A percentile compares a stretch with the other conserved stretches of the same genome.
Conservation (phyloP, 495 filamentous ascomycete species). For the Penicillium alfredii region DNA sequence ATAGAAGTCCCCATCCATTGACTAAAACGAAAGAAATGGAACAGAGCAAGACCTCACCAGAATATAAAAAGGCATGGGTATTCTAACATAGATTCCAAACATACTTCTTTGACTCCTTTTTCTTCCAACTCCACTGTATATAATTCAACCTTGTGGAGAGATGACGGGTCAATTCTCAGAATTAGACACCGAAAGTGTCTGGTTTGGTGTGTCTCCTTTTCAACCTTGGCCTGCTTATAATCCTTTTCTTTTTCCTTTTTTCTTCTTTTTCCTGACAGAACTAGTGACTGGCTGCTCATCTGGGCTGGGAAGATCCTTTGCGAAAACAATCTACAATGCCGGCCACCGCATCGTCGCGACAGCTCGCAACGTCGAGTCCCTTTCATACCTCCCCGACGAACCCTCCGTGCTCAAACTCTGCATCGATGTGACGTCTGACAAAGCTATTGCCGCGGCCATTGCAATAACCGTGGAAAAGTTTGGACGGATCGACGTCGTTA, state of each 20-base stretch:
- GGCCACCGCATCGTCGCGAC: constrained; percentile 46
- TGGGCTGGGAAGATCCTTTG: constrained; percentile 40
- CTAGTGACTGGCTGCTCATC: constrained; percentile 28
- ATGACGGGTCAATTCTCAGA: not conserved
- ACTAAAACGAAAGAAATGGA: no score
- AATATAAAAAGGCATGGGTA: no score
- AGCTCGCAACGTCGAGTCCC: constrained; percentile 28
- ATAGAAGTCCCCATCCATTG: no score
- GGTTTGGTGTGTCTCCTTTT: constrained; percentile 7
- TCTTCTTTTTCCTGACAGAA: constrained; percentile 1
- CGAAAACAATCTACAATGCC: constrained; percentile 28
- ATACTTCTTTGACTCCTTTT: no score
- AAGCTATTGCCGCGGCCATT: constrained; percentile 20
- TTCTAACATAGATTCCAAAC: no score
- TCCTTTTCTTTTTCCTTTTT: no score
- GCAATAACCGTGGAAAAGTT: constrained; percentile 26
- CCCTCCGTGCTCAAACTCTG: constrained; percentile 36
- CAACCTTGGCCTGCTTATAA: no score
- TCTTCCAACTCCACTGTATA: not conserved
- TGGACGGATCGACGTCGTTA: constrained; percentile 22
- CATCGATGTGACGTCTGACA: constrained; percentile 2
- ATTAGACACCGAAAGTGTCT: constrained; percentile 3
- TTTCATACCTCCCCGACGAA: constrained; percentile 32
- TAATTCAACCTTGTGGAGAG: not conserved
- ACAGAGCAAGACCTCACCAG: no score